Evolutionary conservation across 148 eudicot genomes (phyloP).

Genomic region (Gaultheria prostrata): DNA sequence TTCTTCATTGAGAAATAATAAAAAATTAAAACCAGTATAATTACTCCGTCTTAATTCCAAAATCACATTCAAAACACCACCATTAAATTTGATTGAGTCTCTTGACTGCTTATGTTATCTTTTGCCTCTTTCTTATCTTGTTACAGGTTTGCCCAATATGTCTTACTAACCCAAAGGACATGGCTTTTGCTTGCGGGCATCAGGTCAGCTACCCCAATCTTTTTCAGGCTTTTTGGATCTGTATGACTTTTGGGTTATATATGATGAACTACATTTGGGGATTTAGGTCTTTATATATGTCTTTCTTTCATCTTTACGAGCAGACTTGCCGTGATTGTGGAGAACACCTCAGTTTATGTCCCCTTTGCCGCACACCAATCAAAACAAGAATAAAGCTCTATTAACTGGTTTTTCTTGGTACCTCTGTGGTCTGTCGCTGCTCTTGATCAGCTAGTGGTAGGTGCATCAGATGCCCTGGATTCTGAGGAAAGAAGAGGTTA

Average conservation of each 20-base stretch:
- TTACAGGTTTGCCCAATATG: constrained; percentile 66
- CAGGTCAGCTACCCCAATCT: constrained; percentile 47
- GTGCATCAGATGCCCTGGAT: background rate
- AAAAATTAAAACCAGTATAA: background rate
- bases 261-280: background rate
- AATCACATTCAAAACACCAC: background rate
- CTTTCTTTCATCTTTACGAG: background rate
- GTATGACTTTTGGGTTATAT: background rate
- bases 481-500: background rate
- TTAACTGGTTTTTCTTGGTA: constrained; percentile 12
- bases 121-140: background rate
- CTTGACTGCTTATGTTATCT: background rate
- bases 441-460: background rate
- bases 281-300: too few species aligned
- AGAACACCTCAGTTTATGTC: constrained; percentile 48
- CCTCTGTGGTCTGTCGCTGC: background rate
- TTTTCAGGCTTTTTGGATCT: background rate
- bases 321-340: constrained; percentile 79
- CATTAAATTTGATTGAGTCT: background rate
- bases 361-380: constrained; percentile 59
- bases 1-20: background rate
- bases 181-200: constrained; percentile 91
- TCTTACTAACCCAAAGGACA: constrained; percentile 51
- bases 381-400: constrained; percentile 54
- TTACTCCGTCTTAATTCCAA: background rate